Evolutionary conservation across 2,329 filamentous ascomycete species (phyloP).

Genomic region (Penicillium sp.): DNA sequence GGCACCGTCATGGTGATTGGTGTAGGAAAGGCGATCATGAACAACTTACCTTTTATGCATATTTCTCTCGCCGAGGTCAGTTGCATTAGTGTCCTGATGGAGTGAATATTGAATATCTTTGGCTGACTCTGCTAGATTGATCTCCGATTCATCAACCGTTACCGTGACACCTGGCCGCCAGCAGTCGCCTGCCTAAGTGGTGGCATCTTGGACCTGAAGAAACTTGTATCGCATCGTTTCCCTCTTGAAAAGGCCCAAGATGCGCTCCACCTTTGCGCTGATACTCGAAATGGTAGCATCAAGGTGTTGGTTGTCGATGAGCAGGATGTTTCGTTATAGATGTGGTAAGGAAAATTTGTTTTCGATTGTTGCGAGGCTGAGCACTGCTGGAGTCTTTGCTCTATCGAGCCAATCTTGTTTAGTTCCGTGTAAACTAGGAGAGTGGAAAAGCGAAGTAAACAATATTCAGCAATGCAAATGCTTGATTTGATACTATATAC

Average conservation of each 20-base stretch:
- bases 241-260: constrained; percentile 60
- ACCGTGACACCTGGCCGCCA: constrained; percentile 66
- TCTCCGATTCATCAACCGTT: constrained; percentile 68
- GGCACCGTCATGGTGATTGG: constrained; percentile 64
- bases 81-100: neutral
- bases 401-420: too few relatives aligned
- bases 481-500: neutral
- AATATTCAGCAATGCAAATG: neutral
- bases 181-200: constrained; percentile 61
- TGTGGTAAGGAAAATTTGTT: neutral
- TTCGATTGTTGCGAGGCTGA: neutral
- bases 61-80: constrained; percentile 55
- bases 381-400: neutral
- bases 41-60: constrained; percentile 67
- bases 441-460: neutral
- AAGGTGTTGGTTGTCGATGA: constrained; percentile 61
- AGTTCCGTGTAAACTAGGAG: neutral
- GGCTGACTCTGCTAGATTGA: constrained; percentile 51
- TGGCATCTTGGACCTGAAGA: constrained; percentile 59
- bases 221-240: constrained; percentile 61
- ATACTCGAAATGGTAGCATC: constrained; percentile 54
- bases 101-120: neutral
- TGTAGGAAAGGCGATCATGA: constrained; percentile 60
- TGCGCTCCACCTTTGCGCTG: constrained; percentile 53
- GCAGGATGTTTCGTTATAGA: constrained; percentile 24